These are phyloP conservation scores for Poa annua DNA, from an alignment of 176 grass and related monocot species.

Conservation along the genomic window DNA sequence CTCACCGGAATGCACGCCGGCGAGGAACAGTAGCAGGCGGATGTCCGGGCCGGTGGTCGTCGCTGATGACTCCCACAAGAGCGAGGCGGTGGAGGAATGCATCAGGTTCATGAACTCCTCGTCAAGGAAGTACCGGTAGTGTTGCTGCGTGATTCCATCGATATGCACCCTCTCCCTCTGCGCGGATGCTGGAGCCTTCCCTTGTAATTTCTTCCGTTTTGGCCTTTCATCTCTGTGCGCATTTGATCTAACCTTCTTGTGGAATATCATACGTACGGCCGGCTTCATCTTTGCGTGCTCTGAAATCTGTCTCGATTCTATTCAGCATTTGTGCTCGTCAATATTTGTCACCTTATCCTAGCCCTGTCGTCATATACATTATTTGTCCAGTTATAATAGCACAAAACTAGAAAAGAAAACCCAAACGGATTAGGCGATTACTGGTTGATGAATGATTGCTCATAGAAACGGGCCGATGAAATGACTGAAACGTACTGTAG, in stretches of 20 bases:
- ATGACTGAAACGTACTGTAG: too few relatives aligned
- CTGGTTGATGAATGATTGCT: not conserved
- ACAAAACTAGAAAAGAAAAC: not conserved
- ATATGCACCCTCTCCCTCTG: not conserved
- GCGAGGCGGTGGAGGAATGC: slow-evolving; percentile 90
- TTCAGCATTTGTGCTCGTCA: not conserved
- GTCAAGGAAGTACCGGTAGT: slow-evolving; percentile 80
- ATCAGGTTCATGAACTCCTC: slow-evolving; percentile 99
- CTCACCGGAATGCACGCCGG: slow-evolving; percentile 71
- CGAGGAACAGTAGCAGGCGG: slow-evolving; percentile 47
- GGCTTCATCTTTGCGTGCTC: not conserved
- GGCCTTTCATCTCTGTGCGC: slow-evolving; percentile 52
- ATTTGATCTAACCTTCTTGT: slow-evolving; percentile 44
- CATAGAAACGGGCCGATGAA: not conserved
- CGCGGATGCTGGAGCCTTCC: slow-evolving; percentile 49
- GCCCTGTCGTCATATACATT: too few relatives aligned
- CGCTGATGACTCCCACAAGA: slow-evolving; percentile 76
- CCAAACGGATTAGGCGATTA: not conserved
- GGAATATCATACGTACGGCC: slow-evolving; percentile 35
- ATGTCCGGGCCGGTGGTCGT: not conserved
- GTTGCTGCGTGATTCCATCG: slow-evolving; percentile 14
- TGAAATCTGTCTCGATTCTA: not conserved
- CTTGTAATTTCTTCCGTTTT: slow-evolving; percentile 38
- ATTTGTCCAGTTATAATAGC: not conserved
- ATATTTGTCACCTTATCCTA: too few relatives aligned